Percentiles rank a stretch among this genome's conserved stretches.
Conservation (phyloP, 768 basidiomycete species). For the Lactarius akahatsu region DNA sequence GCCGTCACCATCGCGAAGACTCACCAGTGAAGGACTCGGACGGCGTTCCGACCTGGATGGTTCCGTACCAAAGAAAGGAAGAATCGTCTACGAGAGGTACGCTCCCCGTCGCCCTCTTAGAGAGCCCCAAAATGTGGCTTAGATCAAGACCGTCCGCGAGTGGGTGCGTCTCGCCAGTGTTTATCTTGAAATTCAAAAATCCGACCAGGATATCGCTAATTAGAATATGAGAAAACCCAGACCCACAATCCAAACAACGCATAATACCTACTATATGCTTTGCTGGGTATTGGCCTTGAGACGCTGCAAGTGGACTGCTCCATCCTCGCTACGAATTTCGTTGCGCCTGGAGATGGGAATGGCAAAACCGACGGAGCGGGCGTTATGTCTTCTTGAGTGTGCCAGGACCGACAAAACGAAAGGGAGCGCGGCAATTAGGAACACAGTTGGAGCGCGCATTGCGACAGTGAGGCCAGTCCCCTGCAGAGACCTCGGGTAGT, state of each 20-base stretch:
- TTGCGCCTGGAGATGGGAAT: slow-evolving; percentile 13
- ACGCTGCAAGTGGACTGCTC: background rate
- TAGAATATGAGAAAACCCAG: background rate
- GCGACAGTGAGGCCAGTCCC: background rate
- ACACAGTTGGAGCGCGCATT: background rate
- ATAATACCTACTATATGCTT: background rate
- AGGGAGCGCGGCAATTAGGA: background rate
- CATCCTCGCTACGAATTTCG: background rate
- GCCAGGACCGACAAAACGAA: background rate
- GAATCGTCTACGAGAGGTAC: slow-evolving; percentile 9
- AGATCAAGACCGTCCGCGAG: background rate
- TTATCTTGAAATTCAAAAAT: background rate
- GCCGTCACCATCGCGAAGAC: background rate
- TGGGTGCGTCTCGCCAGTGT: slow-evolving; percentile 16
- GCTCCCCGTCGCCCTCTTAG: slow-evolving; percentile 2
- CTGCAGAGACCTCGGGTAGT: background rate
- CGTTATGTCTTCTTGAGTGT: background rate
- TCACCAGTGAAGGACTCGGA: slow-evolving; percentile 9
- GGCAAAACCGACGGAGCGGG: background rate
- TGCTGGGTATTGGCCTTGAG: background rate
- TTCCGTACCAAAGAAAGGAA: slow-evolving; percentile 19
- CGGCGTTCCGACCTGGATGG: slow-evolving; percentile 18
- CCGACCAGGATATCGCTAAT: slow-evolving; percentile 8
- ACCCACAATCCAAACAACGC: background rate
- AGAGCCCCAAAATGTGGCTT: background rate